These are phyloP conservation scores for Calonectria fujianensis DNA, from an alignment of 2,329 filamentous ascomycete species.

Conservation along the genomic window DNA sequence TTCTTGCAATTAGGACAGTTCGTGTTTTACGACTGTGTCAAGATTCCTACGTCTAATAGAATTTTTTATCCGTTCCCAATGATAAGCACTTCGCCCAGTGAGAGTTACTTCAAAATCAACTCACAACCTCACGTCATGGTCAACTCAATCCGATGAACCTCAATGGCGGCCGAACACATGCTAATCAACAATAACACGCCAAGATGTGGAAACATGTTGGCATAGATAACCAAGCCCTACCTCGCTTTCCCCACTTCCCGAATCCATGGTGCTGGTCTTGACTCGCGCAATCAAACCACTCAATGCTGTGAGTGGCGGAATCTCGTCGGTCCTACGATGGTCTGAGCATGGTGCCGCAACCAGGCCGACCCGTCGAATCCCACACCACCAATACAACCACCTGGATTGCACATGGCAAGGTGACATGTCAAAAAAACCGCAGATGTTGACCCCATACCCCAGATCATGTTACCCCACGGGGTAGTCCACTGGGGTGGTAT, in stretches of 20 bases:
- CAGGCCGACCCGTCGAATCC: background rate
- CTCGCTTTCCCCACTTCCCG: background rate
- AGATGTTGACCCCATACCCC: slow-evolving; percentile 26
- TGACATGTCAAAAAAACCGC: background rate
- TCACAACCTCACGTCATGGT: background rate
- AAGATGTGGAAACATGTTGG: background rate
- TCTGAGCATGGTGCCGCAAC: background rate
- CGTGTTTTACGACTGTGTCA: no score
- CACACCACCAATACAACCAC: background rate
- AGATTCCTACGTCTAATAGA: no score
- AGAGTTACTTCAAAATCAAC: no score
- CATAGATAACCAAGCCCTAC: background rate
- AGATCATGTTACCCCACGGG: slow-evolving; percentile 36
- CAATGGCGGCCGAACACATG: no score
- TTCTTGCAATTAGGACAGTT: no score
- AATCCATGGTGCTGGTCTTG: background rate
- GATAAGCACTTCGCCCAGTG: no score
- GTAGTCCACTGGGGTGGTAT: background rate
- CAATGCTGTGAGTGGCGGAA: slow-evolving; percentile 34
- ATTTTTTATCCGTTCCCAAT: no score
- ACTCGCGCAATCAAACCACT: background rate
- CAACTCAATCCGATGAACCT: background rate
- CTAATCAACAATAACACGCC: background rate
- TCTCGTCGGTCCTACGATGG: slow-evolving; percentile 20
- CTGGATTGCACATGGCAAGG: background rate